A percentile compares a stretch with the other conserved stretches of the same genome.
Conservation (phyloP, 495 filamentous ascomycete species). For the Hypoxylon cercidicola region DNA sequence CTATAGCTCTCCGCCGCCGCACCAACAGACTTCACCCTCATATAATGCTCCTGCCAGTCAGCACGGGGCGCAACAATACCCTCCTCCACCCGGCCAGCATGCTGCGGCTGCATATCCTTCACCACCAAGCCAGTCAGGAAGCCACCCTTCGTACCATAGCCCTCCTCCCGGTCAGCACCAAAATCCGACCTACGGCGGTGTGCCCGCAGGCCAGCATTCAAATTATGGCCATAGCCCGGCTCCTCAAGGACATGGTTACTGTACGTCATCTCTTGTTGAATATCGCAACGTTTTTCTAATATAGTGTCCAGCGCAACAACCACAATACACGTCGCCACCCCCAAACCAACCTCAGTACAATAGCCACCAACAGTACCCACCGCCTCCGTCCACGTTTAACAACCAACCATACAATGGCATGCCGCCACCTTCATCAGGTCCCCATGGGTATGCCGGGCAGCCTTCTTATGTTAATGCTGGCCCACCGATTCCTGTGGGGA, state of each 20-base stretch:
- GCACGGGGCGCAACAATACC: constrained; percentile 39
- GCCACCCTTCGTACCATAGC: constrained; percentile 41
- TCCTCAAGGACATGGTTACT: constrained; percentile 41
- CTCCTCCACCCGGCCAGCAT: constrained; percentile 44
- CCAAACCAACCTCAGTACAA: constrained; percentile 35
- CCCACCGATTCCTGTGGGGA: constrained; percentile 45
- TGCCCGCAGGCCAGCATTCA: constrained; percentile 33
- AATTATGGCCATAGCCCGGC: constrained; percentile 42
- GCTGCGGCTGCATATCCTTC: constrained; percentile 39
- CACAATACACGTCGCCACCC: constrained; percentile 42
- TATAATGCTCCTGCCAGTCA: constrained; percentile 33
- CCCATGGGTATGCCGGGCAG: constrained; percentile 47
- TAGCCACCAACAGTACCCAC: constrained; percentile 45
- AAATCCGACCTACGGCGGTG: constrained; percentile 36
- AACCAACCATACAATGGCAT: constrained; percentile 40
- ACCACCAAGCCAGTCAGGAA: constrained; percentile 30
- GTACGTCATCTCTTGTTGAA: constrained; percentile 25
- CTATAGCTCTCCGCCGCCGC: constrained; percentile 43
- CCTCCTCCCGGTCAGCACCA: constrained; percentile 44
- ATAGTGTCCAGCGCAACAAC: constrained; percentile 43
- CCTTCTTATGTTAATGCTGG: constrained; percentile 44
- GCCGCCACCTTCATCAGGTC: constrained; percentile 39
- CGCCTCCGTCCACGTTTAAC: constrained; percentile 45
- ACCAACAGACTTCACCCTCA: constrained; percentile 43
- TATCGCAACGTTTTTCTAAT: constrained; percentile 15